Percentiles rank a stretch among this genome's conserved stretches.
Conservation (phyloP, 345 rosid species). For the Arabidopsis suecica region DNA sequence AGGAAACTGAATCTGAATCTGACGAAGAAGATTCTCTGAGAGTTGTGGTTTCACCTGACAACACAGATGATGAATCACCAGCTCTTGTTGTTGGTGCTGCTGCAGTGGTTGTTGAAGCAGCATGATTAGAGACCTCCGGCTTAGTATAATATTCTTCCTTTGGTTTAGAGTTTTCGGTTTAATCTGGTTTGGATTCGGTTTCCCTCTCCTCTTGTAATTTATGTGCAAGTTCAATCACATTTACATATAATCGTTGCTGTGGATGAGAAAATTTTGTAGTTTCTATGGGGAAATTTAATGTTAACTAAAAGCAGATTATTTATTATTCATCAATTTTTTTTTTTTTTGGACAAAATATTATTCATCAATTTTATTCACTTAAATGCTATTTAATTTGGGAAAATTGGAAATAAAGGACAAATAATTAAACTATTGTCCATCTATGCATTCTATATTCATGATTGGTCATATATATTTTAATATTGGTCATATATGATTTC, state of each 20-base stretch:
- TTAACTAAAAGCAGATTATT: not conserved
- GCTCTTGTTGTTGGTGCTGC: conserved; percentile 32
- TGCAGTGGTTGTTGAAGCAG: conserved; percentile 65
- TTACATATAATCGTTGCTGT: not conserved
- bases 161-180: conserved; percentile 32
- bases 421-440: too few relatives aligned
- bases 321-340: too few relatives aligned
- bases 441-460: too few relatives aligned
- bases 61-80: conserved; percentile 72
- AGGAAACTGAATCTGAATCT: conserved; percentile 43
- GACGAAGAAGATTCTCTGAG: conserved; percentile 43
- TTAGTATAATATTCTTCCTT: conserved; percentile 14
- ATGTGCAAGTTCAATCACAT: conserved; percentile 21
- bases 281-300: not conserved
- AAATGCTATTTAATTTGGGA: too few relatives aligned
- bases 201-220: conserved; percentile 36
- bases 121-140: conserved; percentile 44
- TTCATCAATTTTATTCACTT: not conserved
- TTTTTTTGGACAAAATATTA: too few relatives aligned
- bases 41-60: conserved; percentile 52
- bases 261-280: conserved; percentile 33
- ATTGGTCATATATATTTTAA: too few relatives aligned
- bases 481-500: too few relatives aligned
- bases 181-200: conserved; percentile 32
- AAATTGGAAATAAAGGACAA: too few relatives aligned